phyloP scores from a whole-genome alignment of 129 eudicot genomes.

The Flaveria bidentis region DNA sequence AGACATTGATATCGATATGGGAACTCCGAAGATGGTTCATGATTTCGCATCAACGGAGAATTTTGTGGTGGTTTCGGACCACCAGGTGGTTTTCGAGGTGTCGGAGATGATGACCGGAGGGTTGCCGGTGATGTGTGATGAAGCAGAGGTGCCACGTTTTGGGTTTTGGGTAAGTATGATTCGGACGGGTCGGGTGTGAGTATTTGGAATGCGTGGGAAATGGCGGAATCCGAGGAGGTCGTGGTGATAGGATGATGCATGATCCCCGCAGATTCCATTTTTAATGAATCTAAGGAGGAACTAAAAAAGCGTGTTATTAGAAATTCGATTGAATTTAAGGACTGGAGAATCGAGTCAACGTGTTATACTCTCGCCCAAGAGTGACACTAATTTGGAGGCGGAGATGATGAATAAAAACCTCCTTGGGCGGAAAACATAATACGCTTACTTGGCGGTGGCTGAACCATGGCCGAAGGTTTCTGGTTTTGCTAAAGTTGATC shows the following conservation, averaged over 20 bases:
- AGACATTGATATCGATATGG: slow-evolving; percentile 34
- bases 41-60: slow-evolving; percentile 42
- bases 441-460: slow-evolving; percentile 44
- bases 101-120: slow-evolving; percentile 44
- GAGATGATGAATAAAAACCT: slow-evolving; percentile 44
- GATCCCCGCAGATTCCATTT: slow-evolving; percentile 54
- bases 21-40: slow-evolving; percentile 45
- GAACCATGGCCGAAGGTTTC: slow-evolving; percentile 56
- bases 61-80: slow-evolving; percentile 46
- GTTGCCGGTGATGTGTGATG: slow-evolving; percentile 41
- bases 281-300: slow-evolving; percentile 41
- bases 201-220: slow-evolving; percentile 54
- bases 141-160: slow-evolving; percentile 38
- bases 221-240: slow-evolving; percentile 33
- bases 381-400: slow-evolving; percentile 41
- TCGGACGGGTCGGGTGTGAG: slow-evolving; percentile 33
- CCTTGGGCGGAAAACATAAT: slow-evolving; percentile 39
- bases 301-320: slow-evolving; percentile 40
- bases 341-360: slow-evolving; percentile 36
- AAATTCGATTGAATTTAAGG: slow-evolving; percentile 40
- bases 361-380: slow-evolving; percentile 25
- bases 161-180: slow-evolving; percentile 37
- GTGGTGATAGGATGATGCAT: slow-evolving; percentile 53
- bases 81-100: slow-evolving; percentile 44
- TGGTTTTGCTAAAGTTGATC: slow-evolving; percentile 47